Evolutionary conservation across 1,284 basidiomycete species (phyloP), one percentile per base, ranked within the genome.

Genomic region (Coniferiporia weirii): DNA sequence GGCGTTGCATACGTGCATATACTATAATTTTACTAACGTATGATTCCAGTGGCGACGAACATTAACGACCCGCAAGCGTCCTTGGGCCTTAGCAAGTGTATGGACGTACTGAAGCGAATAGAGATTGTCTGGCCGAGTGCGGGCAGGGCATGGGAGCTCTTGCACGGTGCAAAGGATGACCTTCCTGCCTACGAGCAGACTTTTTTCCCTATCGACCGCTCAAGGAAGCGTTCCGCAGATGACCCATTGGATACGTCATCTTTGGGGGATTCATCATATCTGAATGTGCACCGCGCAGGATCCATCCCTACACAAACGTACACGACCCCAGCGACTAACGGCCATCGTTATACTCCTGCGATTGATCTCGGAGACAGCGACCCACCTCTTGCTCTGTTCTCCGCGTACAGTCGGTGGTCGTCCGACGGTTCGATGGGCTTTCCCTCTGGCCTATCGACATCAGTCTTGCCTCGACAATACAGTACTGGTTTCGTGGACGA

Each of bases 61-160:
- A 80, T 84, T 1, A 71, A 75, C 34, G 86, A 91, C 65, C 85
- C 87, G 19, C 89, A 89, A 67, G 84, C 85, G 2, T 76, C 76
- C 49, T 64, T 83, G 50, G 85, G 87, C 32, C 76, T 93, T 3
- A 72, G 74, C 48, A 84, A 81, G 66, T 89, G 85, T 68, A 87
- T 89, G 81, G 79, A 83, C 40, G 78, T 83, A 4, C 76, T 93
- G 47, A 76, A 80, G 64, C 77, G 77, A 22, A 89, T 93, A 84
- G 80, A 85, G 57, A 75, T 82, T 54, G 76, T 86, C 34, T 93
- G 90, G 90, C 89, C 89, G 0, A 83, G 83, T 63, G 90, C 90
- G 1, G 82, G 77, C 9, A 82, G 90, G 10, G 88, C 88, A 5
- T 77, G 84, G 55, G 87, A 91, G 65, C 81, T 93, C 13, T 76